Evolutionary conservation across 192 early-diverging fungal species (phyloP), one percentile per base, ranked within the genome.

Genomic region (Backusella tarrabulga): DNA sequence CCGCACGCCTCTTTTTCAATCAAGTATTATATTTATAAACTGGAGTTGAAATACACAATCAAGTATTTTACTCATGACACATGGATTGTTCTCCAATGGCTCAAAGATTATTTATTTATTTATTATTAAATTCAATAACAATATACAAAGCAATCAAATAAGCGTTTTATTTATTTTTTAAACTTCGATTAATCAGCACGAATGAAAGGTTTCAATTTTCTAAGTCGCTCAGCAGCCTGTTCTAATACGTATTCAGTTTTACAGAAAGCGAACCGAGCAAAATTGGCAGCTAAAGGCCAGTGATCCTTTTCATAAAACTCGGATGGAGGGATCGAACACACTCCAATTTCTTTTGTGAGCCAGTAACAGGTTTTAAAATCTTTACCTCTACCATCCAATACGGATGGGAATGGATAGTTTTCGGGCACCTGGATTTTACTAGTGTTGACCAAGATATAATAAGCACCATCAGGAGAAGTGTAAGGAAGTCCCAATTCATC

Each of bases 241-340:
- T 95, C 89, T 29, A 98, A 76, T 41, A 91, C 92, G 60, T 95
- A 91, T 71, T 92, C 91, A 7, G 91, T 94, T 85, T 98, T 98
- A 87, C 96, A 97, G 78, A 95, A 98, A 32, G 96, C 95, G 76
- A 98, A 97, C 36, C 97, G 87, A 19, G 93, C 92, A 77, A 91
- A 91, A 76, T 94, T 79, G 35, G 92, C 89, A 3, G 92, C 94
- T 60, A 94, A 77, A 6, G 80, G 42, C 71, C 85, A 86, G 80
- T 93, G 91, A 11, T 84, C 85, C 46, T 81, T 87, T 46, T 90
- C 92, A 79, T 97, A 97, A 80, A 98, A 98, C 79, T 95, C 94
- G 41, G 90, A 89, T 2, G 95, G 94, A 70, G 97, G 97, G 79
- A 98, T 98, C 8, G 93, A 90, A 2, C 93, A 93, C 3, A 98